These are phyloP conservation scores for Penicillium argentinense DNA, from an alignment of 495 filamentous ascomycete species.

Conservation along the genomic window DNA sequence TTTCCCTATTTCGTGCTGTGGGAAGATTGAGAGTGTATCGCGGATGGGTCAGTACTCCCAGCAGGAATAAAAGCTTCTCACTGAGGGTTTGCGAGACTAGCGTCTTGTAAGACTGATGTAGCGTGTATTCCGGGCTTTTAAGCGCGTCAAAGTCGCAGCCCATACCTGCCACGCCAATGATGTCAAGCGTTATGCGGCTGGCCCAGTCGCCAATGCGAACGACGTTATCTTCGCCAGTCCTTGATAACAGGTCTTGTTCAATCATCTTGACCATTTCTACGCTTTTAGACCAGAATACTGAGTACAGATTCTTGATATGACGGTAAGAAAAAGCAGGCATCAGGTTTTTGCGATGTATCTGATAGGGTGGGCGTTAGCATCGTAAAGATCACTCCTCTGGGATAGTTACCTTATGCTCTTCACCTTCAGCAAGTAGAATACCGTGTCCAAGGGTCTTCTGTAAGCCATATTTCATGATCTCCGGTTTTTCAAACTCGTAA, in stretches of 20 bases:
- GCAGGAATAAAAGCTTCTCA: constrained; percentile 35
- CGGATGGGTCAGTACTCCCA: constrained; percentile 41
- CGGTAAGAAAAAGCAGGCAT: constrained; percentile 83
- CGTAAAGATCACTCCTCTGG: no score
- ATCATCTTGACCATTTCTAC: constrained; percentile 46
- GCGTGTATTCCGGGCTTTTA: constrained; percentile 57
- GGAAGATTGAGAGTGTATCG: constrained; percentile 51
- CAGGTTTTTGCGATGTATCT: constrained; percentile 71
- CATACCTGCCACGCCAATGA: constrained; percentile 83
- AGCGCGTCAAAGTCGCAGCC: constrained; percentile 80
- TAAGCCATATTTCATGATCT: constrained; percentile 52
- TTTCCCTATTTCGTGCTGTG: constrained; percentile 62
- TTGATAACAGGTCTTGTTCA: constrained; percentile 34
- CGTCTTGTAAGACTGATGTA: constrained; percentile 63
- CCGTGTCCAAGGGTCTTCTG: constrained; percentile 71
- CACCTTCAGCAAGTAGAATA: constrained; percentile 79
- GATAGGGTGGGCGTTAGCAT: constrained; percentile 1
- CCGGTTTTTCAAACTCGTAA: constrained; percentile 81
- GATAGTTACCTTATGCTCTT: constrained; percentile 77
- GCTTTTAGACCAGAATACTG: constrained; percentile 78
- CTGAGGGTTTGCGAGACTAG: constrained; percentile 32
- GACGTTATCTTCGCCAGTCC: constrained; percentile 25
- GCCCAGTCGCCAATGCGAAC: constrained; percentile 66
- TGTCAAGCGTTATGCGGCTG: constrained; percentile 77
- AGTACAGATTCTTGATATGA: constrained; percentile 86